Evolutionary conservation across 805 yeast genomes (phyloP), one percentile per base, ranked within the genome.

Genomic region (Wickerhamomyces strasburgensis): DNA sequence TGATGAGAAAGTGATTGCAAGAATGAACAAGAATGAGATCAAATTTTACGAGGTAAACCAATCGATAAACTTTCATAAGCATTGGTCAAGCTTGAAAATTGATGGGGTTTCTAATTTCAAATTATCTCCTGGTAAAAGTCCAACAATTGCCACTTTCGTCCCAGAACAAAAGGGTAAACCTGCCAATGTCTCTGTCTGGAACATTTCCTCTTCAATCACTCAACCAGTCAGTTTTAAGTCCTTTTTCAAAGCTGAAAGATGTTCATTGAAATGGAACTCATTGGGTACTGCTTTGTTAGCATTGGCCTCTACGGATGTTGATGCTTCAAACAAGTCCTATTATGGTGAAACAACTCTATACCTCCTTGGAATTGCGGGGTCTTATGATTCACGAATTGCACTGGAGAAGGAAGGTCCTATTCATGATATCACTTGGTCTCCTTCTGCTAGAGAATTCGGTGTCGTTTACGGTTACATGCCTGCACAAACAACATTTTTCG

Each of bases 381-480:
- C 89, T 27, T 89, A 86, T 53, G 95, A 90, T 56, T 84, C 88
- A 38, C 74, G 96, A 55, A 89, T 93, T 52, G 73, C 79, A 40
- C 75, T 93, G 52, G 87, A 85, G 45, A 81, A 85, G 52, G 96
- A 88, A 56, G 98, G 98, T 23, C 98, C 99, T 31, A 88, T 93
- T 50, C 97, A 93, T 65, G 98, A 93, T 61, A 85, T 90, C 44
- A 80, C 93, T 16, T 93, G 99, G 99, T 84, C 95, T 18, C 96
- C 98, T 41, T 78, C 88, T 35, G 86, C 96, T 14, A 75, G 96
- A 50, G 98, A 93, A 65, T 94, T 93, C 68, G 98, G 96, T 43
- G 98, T 93, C 30, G 87, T 85, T 38, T 89, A 89, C 57, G 99
- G 98, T 23, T 89, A 77, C 65, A 93, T 93, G 98, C 99, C 99